A percentile compares a stretch with the other conserved stretches of the same genome.
Evolutionary conservation across 768 basidiomycete species (phyloP).

Genomic region (Lentinula aciculospora): DNA sequence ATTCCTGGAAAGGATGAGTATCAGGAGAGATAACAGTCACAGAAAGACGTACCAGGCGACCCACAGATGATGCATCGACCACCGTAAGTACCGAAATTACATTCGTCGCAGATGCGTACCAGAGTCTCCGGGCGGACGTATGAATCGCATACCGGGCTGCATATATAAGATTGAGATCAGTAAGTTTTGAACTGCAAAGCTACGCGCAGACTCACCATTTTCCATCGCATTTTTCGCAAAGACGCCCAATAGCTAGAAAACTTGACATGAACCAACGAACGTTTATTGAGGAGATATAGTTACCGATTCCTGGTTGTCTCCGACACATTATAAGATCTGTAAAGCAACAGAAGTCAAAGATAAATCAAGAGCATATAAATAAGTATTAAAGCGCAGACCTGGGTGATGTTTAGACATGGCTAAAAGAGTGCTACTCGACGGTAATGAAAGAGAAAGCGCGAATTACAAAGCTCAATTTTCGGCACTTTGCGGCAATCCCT

Average conservation of each 20-base stretch:
- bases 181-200: background rate
- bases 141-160: constrained; percentile 95
- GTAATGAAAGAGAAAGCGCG: background rate
- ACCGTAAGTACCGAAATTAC: constrained; percentile 98
- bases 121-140: constrained; percentile 98
- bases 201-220: constrained; percentile 74
- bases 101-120: constrained; percentile 98
- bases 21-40: background rate
- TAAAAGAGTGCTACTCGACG: background rate
- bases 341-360: background rate
- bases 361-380: background rate
- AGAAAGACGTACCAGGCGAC: constrained; percentile 65
- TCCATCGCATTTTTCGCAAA: constrained; percentile 99
- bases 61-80: constrained; percentile 98
- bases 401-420: constrained; percentile 90
- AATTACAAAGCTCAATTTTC: background rate
- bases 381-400: constrained; percentile 32
- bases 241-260: constrained; percentile 82
- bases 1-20: constrained; percentile 54
- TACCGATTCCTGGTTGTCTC: constrained; percentile 95
- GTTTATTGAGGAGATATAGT: constrained; percentile 17
- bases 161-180: background rate
- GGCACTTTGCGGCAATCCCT: background rate
- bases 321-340: constrained; percentile 99
- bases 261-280: constrained; percentile 8